Conservation (phyloP, 208 protist species). For the Spongospora subterranea region DNA sequence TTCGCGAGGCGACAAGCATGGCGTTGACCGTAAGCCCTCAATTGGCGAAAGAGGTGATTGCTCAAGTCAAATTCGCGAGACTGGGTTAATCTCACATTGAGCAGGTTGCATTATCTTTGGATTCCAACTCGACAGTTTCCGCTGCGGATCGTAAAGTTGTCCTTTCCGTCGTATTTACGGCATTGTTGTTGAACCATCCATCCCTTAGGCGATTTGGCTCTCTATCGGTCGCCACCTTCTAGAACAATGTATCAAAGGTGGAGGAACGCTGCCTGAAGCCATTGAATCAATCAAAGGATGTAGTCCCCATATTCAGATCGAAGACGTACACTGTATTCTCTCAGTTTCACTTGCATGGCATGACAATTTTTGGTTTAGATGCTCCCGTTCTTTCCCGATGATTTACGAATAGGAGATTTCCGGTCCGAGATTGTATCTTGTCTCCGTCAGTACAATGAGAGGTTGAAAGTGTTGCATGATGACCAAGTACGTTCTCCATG, state of each 20-base stretch:
- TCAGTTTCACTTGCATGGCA: neutral
- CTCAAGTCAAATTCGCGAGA: neutral
- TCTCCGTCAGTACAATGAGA: neutral
- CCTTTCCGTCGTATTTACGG: neutral
- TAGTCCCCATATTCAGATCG: conserved; percentile 53
- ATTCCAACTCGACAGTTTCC: neutral
- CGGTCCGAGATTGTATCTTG: conserved; percentile 37
- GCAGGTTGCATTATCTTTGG: conserved; percentile 16
- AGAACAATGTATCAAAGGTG: neutral
- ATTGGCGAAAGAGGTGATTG: neutral
- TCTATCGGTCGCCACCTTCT: conserved; percentile 31
- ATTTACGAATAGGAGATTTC: conserved; percentile 28
- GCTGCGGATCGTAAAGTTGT: neutral
- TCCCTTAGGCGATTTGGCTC: neutral
- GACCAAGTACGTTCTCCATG: neutral
- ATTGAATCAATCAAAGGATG: neutral
- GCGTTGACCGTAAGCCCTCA: conserved; percentile 8
- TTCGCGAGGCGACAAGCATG: neutral
- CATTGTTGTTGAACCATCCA: neutral
- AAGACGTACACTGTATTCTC: neutral
- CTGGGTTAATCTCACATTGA: neutral
- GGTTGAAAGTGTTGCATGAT: conserved; percentile 8
- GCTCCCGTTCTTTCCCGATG: conserved; percentile 29
- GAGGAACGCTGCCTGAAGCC: conserved; percentile 24
- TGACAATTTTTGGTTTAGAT: neutral